Percentiles rank a stretch among this genome's conserved stretches.
These are phyloP conservation scores for Clathrus columnatus DNA, from an alignment of 768 basidiomycete genomes.

Conservation along the genomic window DNA sequence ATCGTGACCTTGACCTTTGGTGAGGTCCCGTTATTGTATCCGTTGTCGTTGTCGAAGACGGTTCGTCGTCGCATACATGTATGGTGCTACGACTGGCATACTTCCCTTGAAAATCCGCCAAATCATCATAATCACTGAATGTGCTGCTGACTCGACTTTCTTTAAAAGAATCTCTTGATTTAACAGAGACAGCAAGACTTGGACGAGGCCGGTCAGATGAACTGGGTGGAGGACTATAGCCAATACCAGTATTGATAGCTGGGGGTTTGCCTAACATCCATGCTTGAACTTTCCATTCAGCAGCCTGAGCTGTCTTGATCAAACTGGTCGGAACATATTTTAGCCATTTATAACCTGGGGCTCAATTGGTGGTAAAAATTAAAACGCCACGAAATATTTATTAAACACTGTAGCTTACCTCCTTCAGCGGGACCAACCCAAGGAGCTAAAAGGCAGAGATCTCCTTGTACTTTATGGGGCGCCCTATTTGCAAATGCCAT, in stretches of 20 bases:
- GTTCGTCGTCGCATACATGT: constrained; percentile 31
- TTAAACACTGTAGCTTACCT: constrained; percentile 41
- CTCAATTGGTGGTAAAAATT: constrained; percentile 28
- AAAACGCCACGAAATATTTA: constrained; percentile 10
- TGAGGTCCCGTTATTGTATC: constrained; percentile 15
- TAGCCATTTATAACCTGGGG: constrained; percentile 82
- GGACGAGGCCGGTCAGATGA: constrained; percentile 7
- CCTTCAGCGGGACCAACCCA: constrained; percentile 93
- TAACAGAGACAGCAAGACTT: not conserved
- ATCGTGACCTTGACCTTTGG: constrained; percentile 46
- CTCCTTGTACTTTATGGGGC: constrained; percentile 69
- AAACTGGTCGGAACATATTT: constrained; percentile 93
- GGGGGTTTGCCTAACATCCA: constrained; percentile 98
- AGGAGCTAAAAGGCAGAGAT: constrained; percentile 83
- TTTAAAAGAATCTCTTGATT: constrained; percentile 10
- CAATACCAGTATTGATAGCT: constrained; percentile 75
- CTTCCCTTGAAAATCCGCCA: constrained; percentile 78
- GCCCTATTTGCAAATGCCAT: constrained; percentile 75
- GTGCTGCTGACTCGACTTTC: constrained; percentile 57
- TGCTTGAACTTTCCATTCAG: constrained; percentile 94
- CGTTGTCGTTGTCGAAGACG: not conserved
- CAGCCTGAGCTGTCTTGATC: constrained; percentile 90
- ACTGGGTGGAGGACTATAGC: constrained; percentile 46
- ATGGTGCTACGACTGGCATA: constrained; percentile 77
- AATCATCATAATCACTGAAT: constrained; percentile 83